A percentile compares a stretch with the other conserved stretches of the same genome.
phyloP scores from a whole-genome alignment of 139 green algal species.

The Coelastrella sp. region DNA sequence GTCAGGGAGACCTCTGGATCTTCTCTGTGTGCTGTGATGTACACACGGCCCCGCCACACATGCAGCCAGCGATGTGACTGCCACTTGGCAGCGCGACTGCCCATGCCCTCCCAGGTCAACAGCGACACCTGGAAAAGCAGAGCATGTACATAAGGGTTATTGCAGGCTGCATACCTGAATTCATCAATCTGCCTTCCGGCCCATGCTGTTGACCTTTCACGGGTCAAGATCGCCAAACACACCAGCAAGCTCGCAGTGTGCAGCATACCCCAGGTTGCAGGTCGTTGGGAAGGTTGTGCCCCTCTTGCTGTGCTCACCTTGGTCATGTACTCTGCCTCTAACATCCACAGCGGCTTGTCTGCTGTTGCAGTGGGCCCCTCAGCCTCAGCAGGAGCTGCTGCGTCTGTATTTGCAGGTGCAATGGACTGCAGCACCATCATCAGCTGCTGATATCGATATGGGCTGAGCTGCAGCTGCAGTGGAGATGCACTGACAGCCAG shows the following conservation, averaged over 20 bases:
- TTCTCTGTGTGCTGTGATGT: conserved; percentile 42
- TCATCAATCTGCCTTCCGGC: too few relatives aligned
- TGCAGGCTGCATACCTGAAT: too few relatives aligned
- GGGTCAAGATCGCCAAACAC: too few relatives aligned
- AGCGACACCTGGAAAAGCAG: conserved; percentile 22
- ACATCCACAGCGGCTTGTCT: conserved; percentile 57
- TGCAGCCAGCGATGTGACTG: conserved; percentile 44
- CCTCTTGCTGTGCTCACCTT: neutral
- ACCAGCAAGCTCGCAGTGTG: neutral
- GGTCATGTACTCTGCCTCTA: conserved; percentile 58
- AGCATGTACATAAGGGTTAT: neutral
- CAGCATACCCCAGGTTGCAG: neutral
- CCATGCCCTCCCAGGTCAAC: conserved; percentile 61
- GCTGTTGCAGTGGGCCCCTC: neutral
- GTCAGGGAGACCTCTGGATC: neutral
- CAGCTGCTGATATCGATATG: conserved; percentile 65
- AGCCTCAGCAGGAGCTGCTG: neutral
- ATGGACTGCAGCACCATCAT: conserved; percentile 58
- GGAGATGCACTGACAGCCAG: conserved; percentile 49
- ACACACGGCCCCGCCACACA: conserved; percentile 61
- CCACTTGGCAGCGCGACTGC: conserved; percentile 51
- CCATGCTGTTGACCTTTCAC: too few relatives aligned
- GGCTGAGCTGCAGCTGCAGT: conserved; percentile 58
- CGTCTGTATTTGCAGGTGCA: neutral
- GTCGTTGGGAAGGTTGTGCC: too few relatives aligned